Evolutionary conservation across 192 early-diverging fungal species (phyloP).

Genomic region (Gamsiella multidivaricata): DNA sequence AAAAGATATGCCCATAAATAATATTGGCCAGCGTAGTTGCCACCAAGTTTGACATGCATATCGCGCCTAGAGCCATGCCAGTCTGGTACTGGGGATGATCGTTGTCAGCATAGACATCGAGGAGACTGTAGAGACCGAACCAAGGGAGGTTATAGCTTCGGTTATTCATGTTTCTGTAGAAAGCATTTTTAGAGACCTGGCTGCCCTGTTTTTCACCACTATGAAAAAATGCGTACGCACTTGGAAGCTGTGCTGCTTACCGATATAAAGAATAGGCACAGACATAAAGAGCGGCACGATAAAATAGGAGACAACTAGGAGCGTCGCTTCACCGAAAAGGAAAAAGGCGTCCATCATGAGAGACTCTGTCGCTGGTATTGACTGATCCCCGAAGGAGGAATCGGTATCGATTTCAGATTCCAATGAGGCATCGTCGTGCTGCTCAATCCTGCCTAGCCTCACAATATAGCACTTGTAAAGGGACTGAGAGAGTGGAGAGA

Average conservation of each 20-base stretch:
- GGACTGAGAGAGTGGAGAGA: slow-evolving; percentile 12
- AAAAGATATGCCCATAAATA: background rate
- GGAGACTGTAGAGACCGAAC: background rate
- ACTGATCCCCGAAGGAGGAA: no score
- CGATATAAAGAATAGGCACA: background rate
- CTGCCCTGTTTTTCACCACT: no score
- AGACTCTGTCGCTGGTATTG: background rate
- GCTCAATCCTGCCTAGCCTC: background rate
- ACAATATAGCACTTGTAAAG: slow-evolving; percentile 4
- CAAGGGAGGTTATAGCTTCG: background rate
- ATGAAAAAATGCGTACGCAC: no score
- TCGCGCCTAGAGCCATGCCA: slow-evolving; percentile 7
- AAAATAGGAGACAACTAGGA: background rate
- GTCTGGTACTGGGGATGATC: slow-evolving; percentile 2
- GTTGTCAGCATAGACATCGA: background rate
- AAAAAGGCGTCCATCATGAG: slow-evolving; percentile 10
- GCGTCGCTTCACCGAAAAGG: background rate
- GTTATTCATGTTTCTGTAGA: no score
- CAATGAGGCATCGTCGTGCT: background rate
- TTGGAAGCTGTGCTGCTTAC: background rate
- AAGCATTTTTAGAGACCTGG: no score
- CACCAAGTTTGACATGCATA: background rate
- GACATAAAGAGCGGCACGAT: background rate
- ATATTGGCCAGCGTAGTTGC: background rate
- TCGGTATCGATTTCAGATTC: no score